A percentile compares a stretch with the other conserved stretches of the same genome.
Conservation (phyloP, 208 protist species). For the Acanthamoeba castellanii region DNA sequence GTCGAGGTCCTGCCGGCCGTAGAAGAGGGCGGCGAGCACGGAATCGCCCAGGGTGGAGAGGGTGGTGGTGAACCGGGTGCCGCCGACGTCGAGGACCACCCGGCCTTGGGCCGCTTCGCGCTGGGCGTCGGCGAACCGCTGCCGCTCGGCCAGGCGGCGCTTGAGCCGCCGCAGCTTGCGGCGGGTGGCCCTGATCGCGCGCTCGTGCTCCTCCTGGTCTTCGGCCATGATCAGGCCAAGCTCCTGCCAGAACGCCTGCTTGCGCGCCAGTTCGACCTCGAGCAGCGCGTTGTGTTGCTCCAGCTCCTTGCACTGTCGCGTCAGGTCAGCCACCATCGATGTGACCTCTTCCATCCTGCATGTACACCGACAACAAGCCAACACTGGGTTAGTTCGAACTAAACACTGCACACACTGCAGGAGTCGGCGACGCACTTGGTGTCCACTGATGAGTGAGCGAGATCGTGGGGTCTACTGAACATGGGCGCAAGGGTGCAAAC, state of each 20-base stretch:
- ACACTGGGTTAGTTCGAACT: too few relatives aligned
- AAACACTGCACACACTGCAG: too few relatives aligned
- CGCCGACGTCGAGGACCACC: neutral
- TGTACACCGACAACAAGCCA: neutral
- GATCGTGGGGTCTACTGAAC: too few relatives aligned
- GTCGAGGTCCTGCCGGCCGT: neutral
- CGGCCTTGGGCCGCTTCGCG: neutral
- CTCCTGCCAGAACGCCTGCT: neutral
- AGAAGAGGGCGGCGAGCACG: slow-evolving; percentile 2
- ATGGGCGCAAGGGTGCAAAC: too few relatives aligned
- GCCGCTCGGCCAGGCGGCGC: neutral
- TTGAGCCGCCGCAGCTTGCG: neutral
- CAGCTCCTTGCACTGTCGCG: neutral
- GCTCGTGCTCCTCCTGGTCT: neutral
- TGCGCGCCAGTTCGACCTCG: neutral
- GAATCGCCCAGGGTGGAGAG: neutral
- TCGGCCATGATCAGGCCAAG: neutral
- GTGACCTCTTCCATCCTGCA: neutral
- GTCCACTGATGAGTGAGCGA: too few relatives aligned
- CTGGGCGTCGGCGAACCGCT: neutral
- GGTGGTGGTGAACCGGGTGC: neutral
- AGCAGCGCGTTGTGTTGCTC: neutral
- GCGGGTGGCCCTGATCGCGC: neutral
- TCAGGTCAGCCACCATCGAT: neutral
- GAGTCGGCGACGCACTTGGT: too few relatives aligned